Evolutionary conservation across 208 protist species (phyloP).

Genomic region (Acanthamoeba triangularis): DNA sequence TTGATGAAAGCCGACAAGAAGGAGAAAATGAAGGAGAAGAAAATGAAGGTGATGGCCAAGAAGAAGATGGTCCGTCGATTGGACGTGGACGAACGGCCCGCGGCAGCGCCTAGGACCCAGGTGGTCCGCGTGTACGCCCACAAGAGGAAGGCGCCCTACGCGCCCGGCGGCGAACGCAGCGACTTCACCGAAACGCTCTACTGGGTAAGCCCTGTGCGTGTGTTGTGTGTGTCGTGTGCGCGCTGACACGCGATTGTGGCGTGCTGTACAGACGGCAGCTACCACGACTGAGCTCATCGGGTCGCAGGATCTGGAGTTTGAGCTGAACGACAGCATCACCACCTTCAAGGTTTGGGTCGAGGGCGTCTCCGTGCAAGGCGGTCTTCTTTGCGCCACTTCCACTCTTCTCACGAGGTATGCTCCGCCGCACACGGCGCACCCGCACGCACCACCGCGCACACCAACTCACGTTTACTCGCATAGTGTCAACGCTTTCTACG

Average conservation of each 20-base stretch:
- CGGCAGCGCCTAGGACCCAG: neutral
- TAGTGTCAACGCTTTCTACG: slow-evolving; percentile 72
- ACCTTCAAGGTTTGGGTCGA: slow-evolving; percentile 17
- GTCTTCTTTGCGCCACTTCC: neutral
- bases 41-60: neutral
- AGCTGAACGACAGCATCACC: slow-evolving; percentile 29
- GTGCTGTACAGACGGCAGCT: neutral
- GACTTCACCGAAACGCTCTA: slow-evolving; percentile 80
- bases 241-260: too few species aligned
- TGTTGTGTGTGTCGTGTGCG: neutral
- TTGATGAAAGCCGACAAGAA: neutral
- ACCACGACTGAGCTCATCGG: neutral
- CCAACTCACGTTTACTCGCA: neutral
- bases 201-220: neutral
- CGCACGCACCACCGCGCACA: too few species aligned
- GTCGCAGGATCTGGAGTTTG: neutral
- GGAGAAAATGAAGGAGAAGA: neutral
- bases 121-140: slow-evolving; percentile 66
- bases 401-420: neutral
- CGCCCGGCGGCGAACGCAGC: neutral
- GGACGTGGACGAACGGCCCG: too few species aligned
- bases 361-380: neutral
- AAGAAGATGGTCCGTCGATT: neutral
- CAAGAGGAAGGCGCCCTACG: neutral
- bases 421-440: too few species aligned